Percentiles rank a stretch among this genome's conserved stretches.
Conservation (phyloP, 345 rosid species). For the Alliaria petiolata region DNA sequence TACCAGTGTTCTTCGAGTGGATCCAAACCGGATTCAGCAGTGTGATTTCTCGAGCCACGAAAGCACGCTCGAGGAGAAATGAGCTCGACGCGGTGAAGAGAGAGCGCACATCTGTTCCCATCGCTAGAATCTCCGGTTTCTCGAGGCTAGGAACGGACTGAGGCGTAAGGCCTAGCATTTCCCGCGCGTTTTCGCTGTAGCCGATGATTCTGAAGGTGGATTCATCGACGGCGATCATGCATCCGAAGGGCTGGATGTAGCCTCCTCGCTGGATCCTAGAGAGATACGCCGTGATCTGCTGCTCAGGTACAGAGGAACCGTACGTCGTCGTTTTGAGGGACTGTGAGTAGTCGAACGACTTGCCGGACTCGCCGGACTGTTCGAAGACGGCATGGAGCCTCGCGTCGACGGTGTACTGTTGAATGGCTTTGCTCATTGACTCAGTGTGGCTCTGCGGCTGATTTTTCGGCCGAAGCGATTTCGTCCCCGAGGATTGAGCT, state of each 20-base stretch:
- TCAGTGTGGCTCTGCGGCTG: slow-evolving; percentile 31
- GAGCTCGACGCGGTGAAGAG: slow-evolving; percentile 51
- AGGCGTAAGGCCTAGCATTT: slow-evolving; percentile 77
- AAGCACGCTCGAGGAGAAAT: slow-evolving; percentile 68
- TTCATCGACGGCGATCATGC: slow-evolving; percentile 81
- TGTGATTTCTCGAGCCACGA: slow-evolving; percentile 88
- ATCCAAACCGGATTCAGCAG: slow-evolving; percentile 86
- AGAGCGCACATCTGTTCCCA: slow-evolving; percentile 73
- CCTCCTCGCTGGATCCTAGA: slow-evolving; percentile 92
- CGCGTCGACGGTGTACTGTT: slow-evolving; percentile 91
- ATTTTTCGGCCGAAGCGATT: slow-evolving; percentile 32
- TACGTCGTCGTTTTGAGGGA: slow-evolving; percentile 57
- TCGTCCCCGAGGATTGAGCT: slow-evolving; percentile 48
- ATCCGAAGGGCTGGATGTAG: slow-evolving; percentile 89
- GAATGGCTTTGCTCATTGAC: slow-evolving; percentile 82
- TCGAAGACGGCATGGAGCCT: slow-evolving; percentile 93
- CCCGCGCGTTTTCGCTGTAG: slow-evolving; percentile 82
- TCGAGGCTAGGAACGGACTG: slow-evolving; percentile 87
- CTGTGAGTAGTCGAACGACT: slow-evolving; percentile 80
- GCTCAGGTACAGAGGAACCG: slow-evolving; percentile 55
- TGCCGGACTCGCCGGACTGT: slow-evolving; percentile 83
- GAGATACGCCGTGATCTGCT: slow-evolving; percentile 80
- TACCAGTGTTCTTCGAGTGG: slow-evolving; percentile 78
- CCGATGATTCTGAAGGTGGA: slow-evolving; percentile 60
- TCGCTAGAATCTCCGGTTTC: slow-evolving; percentile 50